Percentiles rank a stretch among this genome's conserved stretches.
Evolutionary conservation across 2,329 filamentous ascomycete genomes (phyloP).

Genomic region (Biscogniauxia marginata): DNA sequence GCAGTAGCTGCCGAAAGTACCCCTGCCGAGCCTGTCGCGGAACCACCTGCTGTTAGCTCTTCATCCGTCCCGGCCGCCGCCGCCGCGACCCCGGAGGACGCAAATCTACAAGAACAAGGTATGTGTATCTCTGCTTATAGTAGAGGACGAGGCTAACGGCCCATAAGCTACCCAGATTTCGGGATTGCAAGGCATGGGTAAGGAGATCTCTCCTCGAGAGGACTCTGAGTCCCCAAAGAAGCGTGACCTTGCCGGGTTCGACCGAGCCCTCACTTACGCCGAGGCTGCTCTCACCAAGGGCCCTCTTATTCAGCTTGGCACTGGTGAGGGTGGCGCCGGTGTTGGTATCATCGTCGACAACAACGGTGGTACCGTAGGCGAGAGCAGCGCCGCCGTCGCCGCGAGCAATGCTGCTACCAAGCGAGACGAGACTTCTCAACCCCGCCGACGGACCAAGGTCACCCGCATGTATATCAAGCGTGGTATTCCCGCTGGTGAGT

Average conservation of each 20-base stretch:
- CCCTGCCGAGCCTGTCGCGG: slow-evolving; percentile 1
- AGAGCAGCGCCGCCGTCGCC: slow-evolving; percentile 7
- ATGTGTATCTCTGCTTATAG: slow-evolving; percentile 10
- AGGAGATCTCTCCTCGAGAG: slow-evolving; percentile 46
- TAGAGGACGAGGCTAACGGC: slow-evolving; percentile 5
- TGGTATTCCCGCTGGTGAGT: slow-evolving; percentile 43
- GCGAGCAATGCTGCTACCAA: slow-evolving; percentile 16
- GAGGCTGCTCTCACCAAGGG: slow-evolving; percentile 39
- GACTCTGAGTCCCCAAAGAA: slow-evolving; percentile 28
- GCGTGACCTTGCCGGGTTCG: slow-evolving; percentile 40
- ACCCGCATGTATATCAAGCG: slow-evolving; percentile 48
- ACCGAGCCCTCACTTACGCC: slow-evolving; percentile 40
- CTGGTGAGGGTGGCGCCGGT: slow-evolving; percentile 38
- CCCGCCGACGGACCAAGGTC: slow-evolving; percentile 41
- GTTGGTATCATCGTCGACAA: slow-evolving; percentile 41
- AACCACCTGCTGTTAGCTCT: neutral
- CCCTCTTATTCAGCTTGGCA: slow-evolving; percentile 40
- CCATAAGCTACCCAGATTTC: slow-evolving; percentile 40
- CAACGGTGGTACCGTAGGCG: slow-evolving; percentile 25
- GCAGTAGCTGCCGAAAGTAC: slow-evolving; percentile 16
- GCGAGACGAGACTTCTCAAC: slow-evolving; percentile 27
- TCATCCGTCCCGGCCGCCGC: slow-evolving; percentile 6
- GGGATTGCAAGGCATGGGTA: slow-evolving; percentile 47
- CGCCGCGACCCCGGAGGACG: slow-evolving; percentile 22
- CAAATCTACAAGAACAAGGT: slow-evolving; percentile 38